A percentile compares a stretch with the other conserved stretches of the same genome.
These are phyloP conservation scores for Bipolaris sorokiniana DNA, from an alignment of 2,329 filamentous ascomycete species.

Conservation along the genomic window DNA sequence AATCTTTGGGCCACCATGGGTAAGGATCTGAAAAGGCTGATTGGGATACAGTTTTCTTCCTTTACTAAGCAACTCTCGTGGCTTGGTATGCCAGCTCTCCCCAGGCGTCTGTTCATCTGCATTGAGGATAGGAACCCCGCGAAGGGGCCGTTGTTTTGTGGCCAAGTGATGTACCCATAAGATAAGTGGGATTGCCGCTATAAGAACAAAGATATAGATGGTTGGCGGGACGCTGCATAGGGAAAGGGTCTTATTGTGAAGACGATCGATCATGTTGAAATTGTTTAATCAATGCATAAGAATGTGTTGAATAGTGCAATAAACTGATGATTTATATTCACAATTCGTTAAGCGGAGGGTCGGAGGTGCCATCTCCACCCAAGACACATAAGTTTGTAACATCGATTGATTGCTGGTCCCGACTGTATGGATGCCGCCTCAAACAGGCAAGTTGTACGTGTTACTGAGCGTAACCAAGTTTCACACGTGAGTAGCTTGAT, in stretches of 20 bases:
- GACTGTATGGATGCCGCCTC: not conserved
- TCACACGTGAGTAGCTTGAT: too few relatives aligned
- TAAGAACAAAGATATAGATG: not conserved
- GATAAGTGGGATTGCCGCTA: not conserved
- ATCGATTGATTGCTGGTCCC: not conserved
- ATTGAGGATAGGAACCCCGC: not conserved
- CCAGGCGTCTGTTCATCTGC: not conserved
- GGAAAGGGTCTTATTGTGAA: not conserved
- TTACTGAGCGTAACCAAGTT: not conserved
- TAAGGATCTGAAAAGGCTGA: not conserved
- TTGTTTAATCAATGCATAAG: not conserved
- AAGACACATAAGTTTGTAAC: not conserved
- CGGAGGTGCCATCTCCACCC: not conserved
- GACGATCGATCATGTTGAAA: not conserved
- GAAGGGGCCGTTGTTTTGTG: constrained; percentile 2
- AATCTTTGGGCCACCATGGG: not conserved
- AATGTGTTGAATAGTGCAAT: not conserved
- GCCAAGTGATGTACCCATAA: not conserved
- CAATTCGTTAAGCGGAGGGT: not conserved
- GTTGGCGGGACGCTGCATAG: not conserved
- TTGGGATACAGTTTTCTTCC: not conserved
- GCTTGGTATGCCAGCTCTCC: not conserved
- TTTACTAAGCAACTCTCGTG: not conserved
- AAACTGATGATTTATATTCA: not conserved
- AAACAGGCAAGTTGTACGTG: not conserved